A percentile compares a stretch with the other conserved stretches of the same genome.
Evolutionary conservation across 208 protist genomes (phyloP).

Genomic region (Hexamita inflata): DNA sequence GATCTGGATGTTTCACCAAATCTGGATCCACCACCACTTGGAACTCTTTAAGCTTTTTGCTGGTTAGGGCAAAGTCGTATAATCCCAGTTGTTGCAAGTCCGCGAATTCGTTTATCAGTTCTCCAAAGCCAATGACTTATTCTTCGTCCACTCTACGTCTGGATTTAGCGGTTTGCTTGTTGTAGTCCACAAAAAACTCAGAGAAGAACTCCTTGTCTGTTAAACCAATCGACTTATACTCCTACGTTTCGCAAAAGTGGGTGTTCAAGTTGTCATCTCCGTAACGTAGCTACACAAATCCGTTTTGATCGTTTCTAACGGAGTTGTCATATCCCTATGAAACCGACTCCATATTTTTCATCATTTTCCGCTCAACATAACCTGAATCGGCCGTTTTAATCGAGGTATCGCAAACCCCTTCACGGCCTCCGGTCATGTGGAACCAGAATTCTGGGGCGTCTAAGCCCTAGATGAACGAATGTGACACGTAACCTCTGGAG

Average conservation of each 20-base stretch:
- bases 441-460: constrained; percentile 97
- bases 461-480: constrained; percentile 82
- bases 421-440: constrained; percentile 93
- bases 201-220: constrained; percentile 26
- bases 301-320: constrained; percentile 68
- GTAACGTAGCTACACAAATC: constrained; percentile 88
- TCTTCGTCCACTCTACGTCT: too few species aligned
- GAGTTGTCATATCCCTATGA: constrained; percentile 59
- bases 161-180: too few species aligned
- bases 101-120: too few species aligned
- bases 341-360: constrained; percentile 91
- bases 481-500: constrained; percentile 85
- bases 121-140: too few species aligned
- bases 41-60: too few species aligned
- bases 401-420: constrained; percentile 97
- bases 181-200: constrained; percentile 29
- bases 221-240: constrained; percentile 37
- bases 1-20: too few species aligned
- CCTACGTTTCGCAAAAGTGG: constrained; percentile 63
- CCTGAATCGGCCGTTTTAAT: constrained; percentile 95
- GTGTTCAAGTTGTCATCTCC: constrained; percentile 95
- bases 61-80: too few species aligned
- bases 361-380: constrained; percentile 66
- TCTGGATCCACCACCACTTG: too few species aligned
- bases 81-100: too few species aligned